Conservation (phyloP, 495 filamentous ascomycete species). For the Bryoglossum gracile region DNA sequence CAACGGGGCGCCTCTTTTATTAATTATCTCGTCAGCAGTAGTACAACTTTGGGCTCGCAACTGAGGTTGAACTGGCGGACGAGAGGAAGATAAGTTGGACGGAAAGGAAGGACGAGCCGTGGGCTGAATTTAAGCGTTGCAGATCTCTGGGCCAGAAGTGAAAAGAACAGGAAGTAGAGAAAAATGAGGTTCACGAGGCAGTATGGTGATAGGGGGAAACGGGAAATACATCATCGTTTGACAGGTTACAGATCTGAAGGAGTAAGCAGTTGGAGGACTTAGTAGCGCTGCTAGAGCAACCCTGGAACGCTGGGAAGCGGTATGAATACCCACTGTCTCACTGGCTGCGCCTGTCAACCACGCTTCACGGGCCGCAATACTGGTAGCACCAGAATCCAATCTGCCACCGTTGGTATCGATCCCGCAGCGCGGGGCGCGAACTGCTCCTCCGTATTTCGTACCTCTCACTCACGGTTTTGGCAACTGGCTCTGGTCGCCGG, state of each 20-base stretch:
- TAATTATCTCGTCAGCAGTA: too few relatives aligned
- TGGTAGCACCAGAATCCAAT: neutral
- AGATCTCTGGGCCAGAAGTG: conserved; percentile 7
- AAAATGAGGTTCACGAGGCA: too few relatives aligned
- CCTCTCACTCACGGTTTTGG: too few relatives aligned
- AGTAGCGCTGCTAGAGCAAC: conserved; percentile 1
- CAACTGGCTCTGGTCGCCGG: too few relatives aligned
- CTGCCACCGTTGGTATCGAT: conserved; percentile 19
- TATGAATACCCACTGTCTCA: conserved; percentile 12
- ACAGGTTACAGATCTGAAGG: too few relatives aligned
- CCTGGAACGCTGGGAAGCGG: conserved; percentile 17
- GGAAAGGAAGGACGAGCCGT: conserved; percentile 5
- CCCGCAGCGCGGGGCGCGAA: conserved; percentile 16
- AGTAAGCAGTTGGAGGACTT: too few relatives aligned
- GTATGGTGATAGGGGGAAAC: neutral
- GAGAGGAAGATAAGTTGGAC: neutral
- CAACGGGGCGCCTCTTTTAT: too few relatives aligned
- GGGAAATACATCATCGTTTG: too few relatives aligned
- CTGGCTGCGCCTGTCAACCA: conserved; percentile 18
- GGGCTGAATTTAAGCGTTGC: conserved; percentile 10
- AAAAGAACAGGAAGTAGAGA: too few relatives aligned
- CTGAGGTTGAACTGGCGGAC: too few relatives aligned
- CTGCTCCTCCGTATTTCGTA: too few relatives aligned
- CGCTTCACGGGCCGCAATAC: conserved; percentile 15
- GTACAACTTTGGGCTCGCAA: too few relatives aligned